Evolutionary conservation across 2,329 filamentous ascomycete species (phyloP).

Genomic region (Clathrospora elynae): DNA sequence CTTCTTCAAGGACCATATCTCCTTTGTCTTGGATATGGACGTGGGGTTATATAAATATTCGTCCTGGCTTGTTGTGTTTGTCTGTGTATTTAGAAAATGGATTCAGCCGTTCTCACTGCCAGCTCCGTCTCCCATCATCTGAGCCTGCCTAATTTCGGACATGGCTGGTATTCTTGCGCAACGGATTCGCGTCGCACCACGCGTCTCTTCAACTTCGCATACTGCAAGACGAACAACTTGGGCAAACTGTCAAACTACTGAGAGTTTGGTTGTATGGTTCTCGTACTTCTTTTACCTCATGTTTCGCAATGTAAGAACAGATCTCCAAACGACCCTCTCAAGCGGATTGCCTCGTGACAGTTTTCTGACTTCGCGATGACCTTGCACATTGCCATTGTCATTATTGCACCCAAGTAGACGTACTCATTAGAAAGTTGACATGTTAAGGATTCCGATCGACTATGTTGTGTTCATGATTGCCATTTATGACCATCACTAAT

Average conservation of each 20-base stretch:
- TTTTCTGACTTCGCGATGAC: slow-evolving; percentile 1
- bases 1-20: slow-evolving; percentile 9
- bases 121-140: not conserved
- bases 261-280: too few species aligned
- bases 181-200: slow-evolving; percentile 5
- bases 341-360: not conserved
- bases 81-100: slow-evolving; percentile 8
- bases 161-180: slow-evolving; percentile 1
- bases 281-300: too few species aligned
- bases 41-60: slow-evolving; percentile 4
- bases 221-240: not conserved
- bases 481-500: too few species aligned
- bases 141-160: not conserved
- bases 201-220: not conserved
- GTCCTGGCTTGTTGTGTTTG: slow-evolving; percentile 13
- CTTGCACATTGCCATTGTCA: not conserved
- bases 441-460: too few species aligned
- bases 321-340: not conserved
- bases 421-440: too few species aligned
- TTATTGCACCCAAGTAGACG: too few species aligned
- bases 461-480: too few species aligned
- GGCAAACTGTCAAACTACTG: not conserved
- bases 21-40: slow-evolving; percentile 5
- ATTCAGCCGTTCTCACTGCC: slow-evolving; percentile 5
- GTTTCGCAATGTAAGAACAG: slow-evolving; percentile 1